Percentiles rank a stretch among this genome's conserved stretches.
Evolutionary conservation across 768 basidiomycete genomes (phyloP).

Genomic region (Neoboletus magnificus): DNA sequence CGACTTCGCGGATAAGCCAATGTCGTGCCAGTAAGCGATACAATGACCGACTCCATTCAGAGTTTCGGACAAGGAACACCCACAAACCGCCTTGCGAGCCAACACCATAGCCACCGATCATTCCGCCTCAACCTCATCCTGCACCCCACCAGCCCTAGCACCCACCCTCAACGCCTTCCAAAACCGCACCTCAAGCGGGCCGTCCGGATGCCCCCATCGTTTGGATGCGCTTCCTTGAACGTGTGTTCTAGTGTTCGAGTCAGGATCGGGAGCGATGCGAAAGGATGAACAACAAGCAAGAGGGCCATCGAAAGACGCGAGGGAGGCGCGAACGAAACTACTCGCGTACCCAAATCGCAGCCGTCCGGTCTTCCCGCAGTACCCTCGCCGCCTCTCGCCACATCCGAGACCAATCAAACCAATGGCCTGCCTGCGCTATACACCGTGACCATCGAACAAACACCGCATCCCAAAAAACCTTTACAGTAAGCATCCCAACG

Average conservation of each 20-base stretch:
- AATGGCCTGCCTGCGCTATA: constrained; percentile 83
- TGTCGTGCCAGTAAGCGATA: too few species aligned
- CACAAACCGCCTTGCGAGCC: constrained; percentile 9
- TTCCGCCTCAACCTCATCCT: constrained; percentile 36
- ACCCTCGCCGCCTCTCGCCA: constrained; percentile 68
- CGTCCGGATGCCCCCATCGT: constrained; percentile 48
- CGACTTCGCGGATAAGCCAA: too few species aligned
- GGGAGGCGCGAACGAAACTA: neutral
- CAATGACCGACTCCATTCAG: too few species aligned
- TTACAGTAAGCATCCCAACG: neutral
- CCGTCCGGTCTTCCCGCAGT: constrained; percentile 57
- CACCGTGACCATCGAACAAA: too few species aligned
- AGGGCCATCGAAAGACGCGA: neutral
- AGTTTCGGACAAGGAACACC: too few species aligned
- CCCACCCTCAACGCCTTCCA: constrained; percentile 51
- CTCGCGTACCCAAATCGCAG: constrained; percentile 66
- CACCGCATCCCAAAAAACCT: too few species aligned
- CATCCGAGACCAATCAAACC: constrained; percentile 72
- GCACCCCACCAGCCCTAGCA: constrained; percentile 20
- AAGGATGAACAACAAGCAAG: too few species aligned
- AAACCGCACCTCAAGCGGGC: constrained; percentile 64
- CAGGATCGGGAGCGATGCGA: neutral
- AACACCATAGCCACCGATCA: constrained; percentile 37
- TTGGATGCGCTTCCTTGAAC: constrained; percentile 60
- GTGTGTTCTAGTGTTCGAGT: constrained; percentile 47